Conservation (phyloP, 1,284 basidiomycete species). For the Psilocybe mexicana region DNA sequence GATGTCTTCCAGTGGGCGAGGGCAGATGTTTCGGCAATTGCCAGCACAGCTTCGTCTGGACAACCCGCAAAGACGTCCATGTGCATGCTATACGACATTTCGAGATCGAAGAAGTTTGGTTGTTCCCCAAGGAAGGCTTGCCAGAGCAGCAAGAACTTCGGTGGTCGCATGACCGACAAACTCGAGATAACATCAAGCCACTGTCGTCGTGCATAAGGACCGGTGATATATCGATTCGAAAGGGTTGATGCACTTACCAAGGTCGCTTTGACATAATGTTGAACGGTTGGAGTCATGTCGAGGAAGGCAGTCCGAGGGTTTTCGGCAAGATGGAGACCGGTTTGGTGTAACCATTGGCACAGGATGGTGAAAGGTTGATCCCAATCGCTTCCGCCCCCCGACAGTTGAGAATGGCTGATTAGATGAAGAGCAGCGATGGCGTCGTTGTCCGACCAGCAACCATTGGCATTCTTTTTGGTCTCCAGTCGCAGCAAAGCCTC, state of each 20-base stretch:
- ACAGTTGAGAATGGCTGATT: slow-evolving; percentile 66
- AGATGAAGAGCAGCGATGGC: slow-evolving; percentile 76
- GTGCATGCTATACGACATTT: slow-evolving; percentile 38
- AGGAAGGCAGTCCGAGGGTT: slow-evolving; percentile 60
- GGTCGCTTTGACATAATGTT: slow-evolving; percentile 65
- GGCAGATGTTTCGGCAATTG: slow-evolving; percentile 69
- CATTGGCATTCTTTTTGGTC: slow-evolving; percentile 48
- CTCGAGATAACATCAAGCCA: slow-evolving; percentile 77
- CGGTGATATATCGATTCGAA: background rate
- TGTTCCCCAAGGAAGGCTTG: slow-evolving; percentile 52
- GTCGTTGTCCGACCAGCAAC: slow-evolving; percentile 60
- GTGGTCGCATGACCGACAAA: slow-evolving; percentile 58
- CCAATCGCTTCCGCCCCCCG: slow-evolving; percentile 68
- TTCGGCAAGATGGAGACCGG: slow-evolving; percentile 58
- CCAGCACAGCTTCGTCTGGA: slow-evolving; percentile 72
- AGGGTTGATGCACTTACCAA: slow-evolving; percentile 51
- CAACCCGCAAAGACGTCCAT: slow-evolving; percentile 74
- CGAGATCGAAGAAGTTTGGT: slow-evolving; percentile 32
- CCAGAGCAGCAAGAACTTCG: slow-evolving; percentile 67
- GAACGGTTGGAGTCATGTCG: slow-evolving; percentile 50
- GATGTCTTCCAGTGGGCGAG: slow-evolving; percentile 76
- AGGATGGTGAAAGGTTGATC: slow-evolving; percentile 62
- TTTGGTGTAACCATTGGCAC: slow-evolving; percentile 70
- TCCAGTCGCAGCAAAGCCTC: slow-evolving; percentile 59
- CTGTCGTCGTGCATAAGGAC: slow-evolving; percentile 36